Conservation (phyloP, 169 alveolate genomes). For the Fabrea salina region DNA sequence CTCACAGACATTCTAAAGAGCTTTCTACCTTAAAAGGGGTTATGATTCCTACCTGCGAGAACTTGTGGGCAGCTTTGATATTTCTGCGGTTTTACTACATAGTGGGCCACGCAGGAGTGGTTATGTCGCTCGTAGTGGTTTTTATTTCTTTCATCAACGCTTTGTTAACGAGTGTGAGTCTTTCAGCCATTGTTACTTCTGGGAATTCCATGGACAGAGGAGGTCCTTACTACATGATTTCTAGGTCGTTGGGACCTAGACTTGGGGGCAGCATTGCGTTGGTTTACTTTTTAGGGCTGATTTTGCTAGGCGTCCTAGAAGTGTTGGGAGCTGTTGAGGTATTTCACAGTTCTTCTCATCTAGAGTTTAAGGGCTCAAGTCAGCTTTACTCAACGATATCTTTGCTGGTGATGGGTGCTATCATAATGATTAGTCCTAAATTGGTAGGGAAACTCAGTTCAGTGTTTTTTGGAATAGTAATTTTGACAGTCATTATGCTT, state of each 20-base stretch:
- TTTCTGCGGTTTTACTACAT: slow-evolving; percentile 48
- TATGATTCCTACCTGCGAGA: slow-evolving; percentile 49
- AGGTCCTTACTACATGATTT: slow-evolving; percentile 51
- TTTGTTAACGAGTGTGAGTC: slow-evolving; percentile 39
- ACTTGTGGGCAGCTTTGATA: slow-evolving; percentile 53
- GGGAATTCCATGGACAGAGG: slow-evolving; percentile 42
- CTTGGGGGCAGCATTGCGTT: slow-evolving; percentile 47
- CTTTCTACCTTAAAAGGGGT: slow-evolving; percentile 46
- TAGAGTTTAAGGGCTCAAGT: not conserved
- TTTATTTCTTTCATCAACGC: slow-evolving; percentile 44
- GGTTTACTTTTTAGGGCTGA: slow-evolving; percentile 43
- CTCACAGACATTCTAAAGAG: too few species aligned
- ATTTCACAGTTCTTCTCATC: slow-evolving; percentile 3
- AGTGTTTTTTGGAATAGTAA: slow-evolving; percentile 41
- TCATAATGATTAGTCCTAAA: slow-evolving; percentile 43
- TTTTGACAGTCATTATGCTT: slow-evolving; percentile 37
- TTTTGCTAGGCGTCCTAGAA: slow-evolving; percentile 42
- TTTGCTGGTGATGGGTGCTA: slow-evolving; percentile 1
- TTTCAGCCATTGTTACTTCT: slow-evolving; percentile 47
- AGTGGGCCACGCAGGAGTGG: slow-evolving; percentile 41
- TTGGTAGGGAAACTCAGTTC: slow-evolving; percentile 39
- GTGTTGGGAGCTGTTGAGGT: slow-evolving; percentile 39
- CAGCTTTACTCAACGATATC: not conserved
- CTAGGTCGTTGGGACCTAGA: slow-evolving; percentile 39
- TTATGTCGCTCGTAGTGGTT: slow-evolving; percentile 35